phyloP scores from a whole-genome alignment of 176 grass and related monocot species.

The Oryza longistaminata region DNA sequence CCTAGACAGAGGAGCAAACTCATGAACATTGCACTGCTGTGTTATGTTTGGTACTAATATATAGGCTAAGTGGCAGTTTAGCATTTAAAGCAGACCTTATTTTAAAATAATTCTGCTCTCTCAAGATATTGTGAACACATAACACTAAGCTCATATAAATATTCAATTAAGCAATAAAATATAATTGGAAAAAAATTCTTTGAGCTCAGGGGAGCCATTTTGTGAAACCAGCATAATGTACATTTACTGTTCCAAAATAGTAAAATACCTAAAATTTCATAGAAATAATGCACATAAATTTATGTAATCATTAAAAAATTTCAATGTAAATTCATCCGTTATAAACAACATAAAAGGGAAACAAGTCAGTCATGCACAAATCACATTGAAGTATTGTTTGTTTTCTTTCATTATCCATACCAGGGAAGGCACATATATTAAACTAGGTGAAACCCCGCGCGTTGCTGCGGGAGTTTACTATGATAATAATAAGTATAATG shows the following conservation, averaged over 20 bases:
- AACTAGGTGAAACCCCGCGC: background rate
- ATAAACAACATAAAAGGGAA: background rate
- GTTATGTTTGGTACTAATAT: background rate
- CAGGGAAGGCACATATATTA: background rate
- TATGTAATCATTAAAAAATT: background rate
- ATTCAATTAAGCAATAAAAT: conserved; percentile 9
- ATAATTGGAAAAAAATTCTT: background rate
- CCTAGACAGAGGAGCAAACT: background rate
- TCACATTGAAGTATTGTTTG: background rate
- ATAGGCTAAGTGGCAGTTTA: background rate
- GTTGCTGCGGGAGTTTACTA: no score
- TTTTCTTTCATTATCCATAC: background rate
- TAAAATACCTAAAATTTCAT: background rate
- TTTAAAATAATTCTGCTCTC: background rate
- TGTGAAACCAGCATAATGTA: background rate
- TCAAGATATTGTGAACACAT: background rate
- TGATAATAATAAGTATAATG: no score
- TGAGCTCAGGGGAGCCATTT: background rate
- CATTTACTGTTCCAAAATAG: background rate
- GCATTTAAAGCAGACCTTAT: background rate
- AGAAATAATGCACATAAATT: background rate
- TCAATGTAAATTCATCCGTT: background rate
- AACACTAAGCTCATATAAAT: background rate
- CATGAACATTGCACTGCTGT: background rate
- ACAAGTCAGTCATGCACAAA: background rate